Conservation (phyloP, 2,329 filamentous ascomycete genomes). For the Penicillium concentricum region DNA sequence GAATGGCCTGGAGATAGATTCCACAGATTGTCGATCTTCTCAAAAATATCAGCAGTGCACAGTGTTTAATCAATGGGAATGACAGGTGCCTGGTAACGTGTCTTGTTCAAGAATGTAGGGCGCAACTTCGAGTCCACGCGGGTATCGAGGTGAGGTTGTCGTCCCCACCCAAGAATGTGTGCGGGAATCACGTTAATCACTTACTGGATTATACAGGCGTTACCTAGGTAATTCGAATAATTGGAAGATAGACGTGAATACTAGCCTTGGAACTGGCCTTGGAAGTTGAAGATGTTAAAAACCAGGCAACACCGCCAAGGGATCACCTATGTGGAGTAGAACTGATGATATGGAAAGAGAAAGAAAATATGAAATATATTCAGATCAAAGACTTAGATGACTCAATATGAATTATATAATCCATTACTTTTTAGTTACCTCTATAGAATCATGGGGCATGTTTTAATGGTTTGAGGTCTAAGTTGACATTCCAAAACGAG, state of each 20-base stretch:
- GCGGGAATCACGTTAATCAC: slow-evolving; percentile 7
- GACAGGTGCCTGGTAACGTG: background rate
- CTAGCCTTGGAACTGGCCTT: too few relatives aligned
- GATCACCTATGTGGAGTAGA: slow-evolving; percentile 1
- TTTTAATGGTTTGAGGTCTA: slow-evolving; percentile 3
- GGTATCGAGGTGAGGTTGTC: slow-evolving; percentile 4
- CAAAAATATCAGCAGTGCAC: slow-evolving; percentile 4
- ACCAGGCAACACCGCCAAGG: slow-evolving; percentile 2
- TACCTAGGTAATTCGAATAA: background rate
- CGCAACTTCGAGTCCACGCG: slow-evolving; percentile 5
- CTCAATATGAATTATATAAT: background rate
- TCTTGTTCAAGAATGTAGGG: slow-evolving; percentile 24
- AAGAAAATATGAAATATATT: background rate
- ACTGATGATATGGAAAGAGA: background rate
- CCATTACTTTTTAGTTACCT: slow-evolving; percentile 1
- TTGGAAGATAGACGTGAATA: background rate
- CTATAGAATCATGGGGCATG: background rate
- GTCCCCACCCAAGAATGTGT: slow-evolving; percentile 19
- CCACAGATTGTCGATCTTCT: slow-evolving; percentile 17
- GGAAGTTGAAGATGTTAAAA: background rate
- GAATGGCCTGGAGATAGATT: slow-evolving; percentile 16
- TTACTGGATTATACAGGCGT: background rate
- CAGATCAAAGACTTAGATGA: background rate
- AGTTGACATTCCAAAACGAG: slow-evolving; percentile 10
- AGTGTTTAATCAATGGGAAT: background rate